Base-by-base conservation (phyloP, 208 protist genomes). In the Leishmania martiniquensis region DNA sequence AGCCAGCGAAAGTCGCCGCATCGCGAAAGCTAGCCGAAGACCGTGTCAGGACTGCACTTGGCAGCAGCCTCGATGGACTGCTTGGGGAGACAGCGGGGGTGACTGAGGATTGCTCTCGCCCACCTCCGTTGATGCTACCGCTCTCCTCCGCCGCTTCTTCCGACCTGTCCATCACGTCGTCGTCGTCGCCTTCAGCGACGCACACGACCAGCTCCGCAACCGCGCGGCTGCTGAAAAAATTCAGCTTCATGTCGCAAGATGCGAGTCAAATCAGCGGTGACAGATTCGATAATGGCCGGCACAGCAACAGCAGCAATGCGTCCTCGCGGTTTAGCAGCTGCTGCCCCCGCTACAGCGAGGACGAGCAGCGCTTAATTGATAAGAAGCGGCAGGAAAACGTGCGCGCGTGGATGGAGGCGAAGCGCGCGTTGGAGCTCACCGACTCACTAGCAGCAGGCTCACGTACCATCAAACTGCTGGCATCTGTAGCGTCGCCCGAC, bases 331-430 rank as follows among this genome's bases (percentile, higher is more conserved):
- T 73, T 65, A 78, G 65, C 74, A 66, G 47, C 49, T 82, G 82
- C 77, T 86, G 75, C 55, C 82, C 82, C 4, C 82, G 77, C 39
- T 89, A 86, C 78, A 76, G 72, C 37, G 63, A 80, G 20, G 79
- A 80, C 25, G 81, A 84, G 65, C 77, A 76, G 69, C 85, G 85
- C 20, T 60, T 39, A 51, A 86, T 89, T 44, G 78, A 89, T n/a
- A 39, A 86, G 78, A 79, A 85, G 52, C 74, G 85, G 32, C 85
- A 81, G 49, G 82, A 60, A 12, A 89, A 83, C 51, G 82, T 68
- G 13, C 75, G 78, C 17, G 85, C 76, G 45, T 89, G 85, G 85
- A 75, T 79, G 66, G 78, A 89, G 69, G 85, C 85, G 10, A 82
- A 83, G 78, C 74, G 82, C 32, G 85, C 85, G 10, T 75, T 86